Evolutionary conservation across 2,329 filamentous ascomycete species (phyloP), one percentile per base, ranked within the genome.

Genomic region (Colletotrichum sp.): DNA sequence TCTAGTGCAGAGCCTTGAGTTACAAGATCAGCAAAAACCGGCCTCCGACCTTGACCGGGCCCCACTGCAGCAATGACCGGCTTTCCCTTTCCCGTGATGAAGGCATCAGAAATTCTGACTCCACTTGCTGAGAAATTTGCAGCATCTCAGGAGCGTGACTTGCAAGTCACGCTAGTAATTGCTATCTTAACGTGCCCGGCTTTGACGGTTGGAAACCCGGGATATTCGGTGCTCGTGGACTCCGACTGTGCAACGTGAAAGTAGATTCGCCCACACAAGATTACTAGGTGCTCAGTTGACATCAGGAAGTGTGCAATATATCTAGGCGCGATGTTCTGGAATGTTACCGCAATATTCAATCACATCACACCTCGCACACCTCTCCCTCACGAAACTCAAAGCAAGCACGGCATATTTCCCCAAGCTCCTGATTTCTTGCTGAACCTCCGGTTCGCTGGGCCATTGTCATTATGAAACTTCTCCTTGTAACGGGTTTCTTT

Each of bases 131-230:
- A 12, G 39, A 3, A 12, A n/a, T 48, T n/a, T 9, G 18, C 18
- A n/a, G 9, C 0, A 12, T n/a, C 4, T 9, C 6, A n/a, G 5
- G 0, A n/a, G 0, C 9, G 2, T n/a, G 39, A 48, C 5, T n/a
- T 48, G 6, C 3, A 48, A 48, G 9, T n/a, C 9, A 48, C 39
- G 9, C 39, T 48, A 48, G 1, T 5, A 48, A n/a, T n/a, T n/a
- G 16, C 39, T 12, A 48, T n/a, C 18, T n/a, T 10, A 12, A 48
- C 9, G 18, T 0, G 18, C 39, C 1, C 39, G 18, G 39, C 9
- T 48, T 48, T 48, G 39, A 12, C 18, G 39, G 9, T n/a, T 48
- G 5, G 9, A 48, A 48, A n/a, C 39, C 39, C 18, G 16, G 18
- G 5, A n/a, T 12, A n/a, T 1, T n/a, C 39, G 18, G 39, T 48